Evolutionary conservation across 1,139 yeast species (phyloP), one percentile per base, ranked within the genome.

Genomic region (Suhomyces maxii): DNA sequence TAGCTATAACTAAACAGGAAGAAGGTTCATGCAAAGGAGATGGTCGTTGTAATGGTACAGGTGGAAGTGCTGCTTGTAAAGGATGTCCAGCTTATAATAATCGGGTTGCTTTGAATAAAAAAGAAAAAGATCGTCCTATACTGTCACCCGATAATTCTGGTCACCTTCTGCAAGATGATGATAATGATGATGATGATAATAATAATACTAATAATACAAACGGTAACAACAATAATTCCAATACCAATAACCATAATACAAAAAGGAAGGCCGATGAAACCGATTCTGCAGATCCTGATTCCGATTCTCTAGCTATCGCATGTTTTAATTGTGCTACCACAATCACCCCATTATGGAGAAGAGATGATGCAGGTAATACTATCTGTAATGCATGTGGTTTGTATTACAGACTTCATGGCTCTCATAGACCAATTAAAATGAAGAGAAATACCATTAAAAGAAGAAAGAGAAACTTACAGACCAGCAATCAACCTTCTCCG

Each of bases 351-450:
- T 70, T 89, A 12, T 89, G 96, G 96, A 75, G 96, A 59, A 71
- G 96, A 54, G 91, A 88, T 57, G 89, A 84, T 50, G 77, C 75
- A 7, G 96, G 96, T 0, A 82, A 85, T 54, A 84, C 93, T 33
- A 86, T 88, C 34, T 89, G 96, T 70, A 89, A 89, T 60, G 96
- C 96, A 0, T 88, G 96, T 68, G 96, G 96, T 1, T 70, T 89
- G 36, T 89, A 89, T 64, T 85, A 80, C 63, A 72, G 86, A 49
- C 76, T 89, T 39, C 96, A 88, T 59, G 93, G 93, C 1, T 73
- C 77, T 37, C 91, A 86, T 58, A 74, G 96, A 41, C 96, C 96
- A 2, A 83, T 83, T 13, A 80, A 80, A 49, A 79, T 87, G 87
- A 86, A 86, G 54, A 77, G 86, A 55, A 74, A 78, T 47, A 83